Conservation (phyloP, 1,139 yeast genomes). For the Magnusiomyces tetraspermus region DNA sequence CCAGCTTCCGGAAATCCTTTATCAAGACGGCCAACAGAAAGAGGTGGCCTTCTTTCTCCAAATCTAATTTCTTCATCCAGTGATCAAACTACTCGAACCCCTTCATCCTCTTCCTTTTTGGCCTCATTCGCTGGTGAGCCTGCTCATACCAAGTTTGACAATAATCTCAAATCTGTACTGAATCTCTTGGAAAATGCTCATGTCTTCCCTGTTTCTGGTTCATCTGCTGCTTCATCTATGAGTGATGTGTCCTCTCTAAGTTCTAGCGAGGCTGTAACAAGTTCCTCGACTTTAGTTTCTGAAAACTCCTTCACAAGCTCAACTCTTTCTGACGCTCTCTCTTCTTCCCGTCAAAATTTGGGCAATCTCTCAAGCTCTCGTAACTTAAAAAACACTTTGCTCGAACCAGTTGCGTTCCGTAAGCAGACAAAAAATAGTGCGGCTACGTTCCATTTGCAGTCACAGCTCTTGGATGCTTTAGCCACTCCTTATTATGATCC, state of each 20-base stretch:
- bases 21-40: background rate
- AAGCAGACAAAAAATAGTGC: conserved; percentile 20
- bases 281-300: conserved; percentile 8
- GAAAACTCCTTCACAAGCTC: background rate
- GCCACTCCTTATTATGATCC: conserved; percentile 27
- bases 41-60: background rate
- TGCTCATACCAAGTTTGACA: conserved; percentile 15
- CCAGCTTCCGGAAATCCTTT: background rate
- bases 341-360: too few relatives aligned
- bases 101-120: background rate
- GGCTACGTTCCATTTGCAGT: conserved; percentile 26
- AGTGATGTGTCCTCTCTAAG: conserved; percentile 3
- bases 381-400: background rate
- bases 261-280: conserved; percentile 6
- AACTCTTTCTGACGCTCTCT: too few relatives aligned
- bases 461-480: conserved; percentile 27
- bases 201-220: conserved; percentile 11
- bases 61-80: background rate
- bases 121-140: conserved; percentile 14
- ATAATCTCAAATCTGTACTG: conserved; percentile 19
- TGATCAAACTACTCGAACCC: background rate
- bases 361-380: background rate
- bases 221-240: too few relatives aligned
- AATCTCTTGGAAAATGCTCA: conserved; percentile 19
- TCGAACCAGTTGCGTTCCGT: conserved; percentile 14